phyloP scores from a whole-genome alignment of 768 basidiomycete species.

The Trametes elegans region DNA sequence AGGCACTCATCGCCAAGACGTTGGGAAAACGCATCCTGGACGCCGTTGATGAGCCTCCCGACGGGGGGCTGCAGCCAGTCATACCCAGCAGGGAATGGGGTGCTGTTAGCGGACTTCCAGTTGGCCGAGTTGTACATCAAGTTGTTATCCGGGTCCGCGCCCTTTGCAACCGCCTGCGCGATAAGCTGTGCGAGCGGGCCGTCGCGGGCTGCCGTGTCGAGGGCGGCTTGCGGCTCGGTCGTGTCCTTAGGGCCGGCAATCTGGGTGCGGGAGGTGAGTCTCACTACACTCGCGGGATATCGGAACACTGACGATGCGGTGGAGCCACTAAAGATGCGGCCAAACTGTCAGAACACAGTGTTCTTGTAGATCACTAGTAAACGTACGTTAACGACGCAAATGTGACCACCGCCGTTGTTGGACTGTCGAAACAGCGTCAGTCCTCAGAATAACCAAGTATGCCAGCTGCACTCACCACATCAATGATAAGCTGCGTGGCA shows the following conservation, averaged over 20 bases:
- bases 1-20: conserved; percentile 35
- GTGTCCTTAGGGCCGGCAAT: conserved; percentile 51
- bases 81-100: conserved; percentile 37
- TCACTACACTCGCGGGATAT: not conserved
- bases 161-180: conserved; percentile 40
- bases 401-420: conserved; percentile 42
- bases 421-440: conserved; percentile 11
- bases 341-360: not conserved
- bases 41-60: conserved; percentile 44
- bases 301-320: conserved; percentile 34
- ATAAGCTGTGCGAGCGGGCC: conserved; percentile 51
- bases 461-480: conserved; percentile 38
- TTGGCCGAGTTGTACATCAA: conserved; percentile 49
- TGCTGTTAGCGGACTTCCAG: conserved; percentile 48
- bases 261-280: conserved; percentile 11
- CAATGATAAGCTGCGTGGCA: conserved; percentile 53
- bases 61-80: conserved; percentile 50
- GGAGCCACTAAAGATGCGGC: conserved; percentile 33
- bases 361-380: not conserved
- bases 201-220: conserved; percentile 49
- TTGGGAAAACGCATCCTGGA: conserved; percentile 49
- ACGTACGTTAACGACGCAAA: conserved; percentile 58
- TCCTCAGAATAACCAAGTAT: too few species aligned
- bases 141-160: conserved; percentile 42
- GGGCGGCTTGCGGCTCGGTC: conserved; percentile 53